Conservation (phyloP, 1,284 basidiomycete species). For the Ganoderma leucocontextum region DNA sequence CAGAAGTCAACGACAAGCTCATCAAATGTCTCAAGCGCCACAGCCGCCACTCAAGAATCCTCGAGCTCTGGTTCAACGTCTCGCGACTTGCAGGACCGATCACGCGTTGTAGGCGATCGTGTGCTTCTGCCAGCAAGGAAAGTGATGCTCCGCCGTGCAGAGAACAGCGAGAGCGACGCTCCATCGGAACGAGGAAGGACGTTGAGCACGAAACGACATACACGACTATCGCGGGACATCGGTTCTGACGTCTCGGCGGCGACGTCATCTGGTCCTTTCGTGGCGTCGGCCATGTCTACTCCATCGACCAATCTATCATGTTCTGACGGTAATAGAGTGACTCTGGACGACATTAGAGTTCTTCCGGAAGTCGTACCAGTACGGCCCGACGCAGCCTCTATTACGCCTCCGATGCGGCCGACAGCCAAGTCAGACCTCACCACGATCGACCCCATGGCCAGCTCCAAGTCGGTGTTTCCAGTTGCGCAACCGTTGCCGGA, state of each 20-base stretch:
- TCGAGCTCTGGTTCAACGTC: background rate
- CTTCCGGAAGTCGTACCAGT: background rate
- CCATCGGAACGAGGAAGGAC: constrained; percentile 17
- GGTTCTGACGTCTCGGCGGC: constrained; percentile 4
- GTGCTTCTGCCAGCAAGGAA: constrained; percentile 4
- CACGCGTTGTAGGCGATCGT: constrained; percentile 1
- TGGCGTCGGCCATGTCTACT: constrained; percentile 1
- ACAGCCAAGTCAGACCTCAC: background rate
- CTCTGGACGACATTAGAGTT: background rate
- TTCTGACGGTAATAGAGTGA: background rate
- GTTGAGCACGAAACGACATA: constrained; percentile 6
- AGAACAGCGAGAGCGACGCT: constrained; percentile 3
- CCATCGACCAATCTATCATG: background rate
- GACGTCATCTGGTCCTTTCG: background rate
- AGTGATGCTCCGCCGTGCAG: background rate
- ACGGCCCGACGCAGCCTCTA: background rate
- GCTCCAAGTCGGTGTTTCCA: background rate
- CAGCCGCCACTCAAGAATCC: background rate
- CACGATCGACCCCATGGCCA: background rate
- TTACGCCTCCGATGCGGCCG: background rate
- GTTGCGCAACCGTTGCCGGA: background rate
- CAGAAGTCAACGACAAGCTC: background rate
- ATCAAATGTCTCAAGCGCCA: background rate
- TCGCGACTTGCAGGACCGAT: background rate
- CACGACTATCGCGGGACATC: background rate